phyloP scores from a whole-genome alignment of 208 protist species.

The Acanthamoeba lenticulata region DNA sequence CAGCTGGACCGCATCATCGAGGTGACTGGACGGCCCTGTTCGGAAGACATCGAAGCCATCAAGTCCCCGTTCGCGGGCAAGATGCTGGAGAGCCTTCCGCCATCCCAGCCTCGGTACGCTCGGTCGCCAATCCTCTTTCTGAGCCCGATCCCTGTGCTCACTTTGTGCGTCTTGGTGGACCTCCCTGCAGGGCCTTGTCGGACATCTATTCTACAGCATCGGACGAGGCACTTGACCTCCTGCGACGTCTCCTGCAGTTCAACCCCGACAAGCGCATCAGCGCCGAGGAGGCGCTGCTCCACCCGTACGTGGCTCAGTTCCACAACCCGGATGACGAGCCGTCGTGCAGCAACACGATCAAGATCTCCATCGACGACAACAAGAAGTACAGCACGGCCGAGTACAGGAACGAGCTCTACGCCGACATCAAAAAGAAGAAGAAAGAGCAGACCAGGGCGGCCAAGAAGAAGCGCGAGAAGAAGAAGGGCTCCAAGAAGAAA shows the following conservation, averaged over 20 bases:
- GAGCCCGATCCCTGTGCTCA: neutral
- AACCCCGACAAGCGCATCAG: slow-evolving; percentile 94
- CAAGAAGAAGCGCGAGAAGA: slow-evolving; percentile 24
- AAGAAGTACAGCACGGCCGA: slow-evolving; percentile 76
- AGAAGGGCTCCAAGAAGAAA: slow-evolving; percentile 51
- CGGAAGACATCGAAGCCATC: slow-evolving; percentile 93
- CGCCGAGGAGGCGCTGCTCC: slow-evolving; percentile 90
- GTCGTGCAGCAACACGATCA: slow-evolving; percentile 74
- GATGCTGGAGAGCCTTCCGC: slow-evolving; percentile 93
- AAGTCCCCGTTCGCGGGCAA: slow-evolving; percentile 95
- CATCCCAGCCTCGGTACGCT: slow-evolving; percentile 80
- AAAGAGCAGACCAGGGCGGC: slow-evolving; percentile 40
- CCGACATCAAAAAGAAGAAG: slow-evolving; percentile 64
- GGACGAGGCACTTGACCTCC: slow-evolving; percentile 93
- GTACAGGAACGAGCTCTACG: slow-evolving; percentile 61
- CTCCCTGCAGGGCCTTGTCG: slow-evolving; percentile 87
- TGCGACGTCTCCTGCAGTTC: slow-evolving; percentile 95
- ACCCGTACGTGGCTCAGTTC: slow-evolving; percentile 88
- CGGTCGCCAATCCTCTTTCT: neutral
- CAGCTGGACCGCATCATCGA: slow-evolving; percentile 83
- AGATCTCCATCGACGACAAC: slow-evolving; percentile 85
- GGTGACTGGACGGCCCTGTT: slow-evolving; percentile 41
- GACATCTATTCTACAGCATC: slow-evolving; percentile 94
- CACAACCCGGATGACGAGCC: slow-evolving; percentile 85
- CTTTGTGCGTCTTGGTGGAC: neutral